Conservation (phyloP, 768 basidiomycete genomes). For the Sporobolomyces roseus region DNA sequence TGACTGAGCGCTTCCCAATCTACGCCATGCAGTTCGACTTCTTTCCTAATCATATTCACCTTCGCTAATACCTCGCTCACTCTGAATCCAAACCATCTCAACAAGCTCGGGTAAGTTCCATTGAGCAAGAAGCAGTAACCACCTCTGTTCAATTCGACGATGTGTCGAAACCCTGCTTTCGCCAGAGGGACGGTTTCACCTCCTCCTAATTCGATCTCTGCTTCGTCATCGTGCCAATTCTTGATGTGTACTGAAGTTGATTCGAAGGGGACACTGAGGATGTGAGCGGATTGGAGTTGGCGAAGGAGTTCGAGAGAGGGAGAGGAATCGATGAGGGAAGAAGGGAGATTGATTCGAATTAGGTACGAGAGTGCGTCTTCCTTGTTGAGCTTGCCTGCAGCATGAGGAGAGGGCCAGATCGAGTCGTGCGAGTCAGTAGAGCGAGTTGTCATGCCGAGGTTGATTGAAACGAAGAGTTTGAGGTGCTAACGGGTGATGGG, state of each 20-base stretch:
- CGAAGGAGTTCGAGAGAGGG: constrained; percentile 34
- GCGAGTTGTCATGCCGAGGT: neutral
- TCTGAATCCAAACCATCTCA: constrained; percentile 17
- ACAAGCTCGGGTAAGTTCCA: neutral
- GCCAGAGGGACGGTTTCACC: constrained; percentile 11
- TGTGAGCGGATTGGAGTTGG: constrained; percentile 20
- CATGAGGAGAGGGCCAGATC: neutral
- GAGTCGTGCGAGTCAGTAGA: too few species aligned
- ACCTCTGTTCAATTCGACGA: constrained; percentile 21
- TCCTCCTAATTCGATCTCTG: constrained; percentile 10
- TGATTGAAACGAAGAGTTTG: neutral
- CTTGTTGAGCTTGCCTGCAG: constrained; percentile 6
- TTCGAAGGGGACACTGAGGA: constrained; percentile 34
- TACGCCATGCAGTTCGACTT: constrained; percentile 9
- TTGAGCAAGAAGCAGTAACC: constrained; percentile 35
- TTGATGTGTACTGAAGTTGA: constrained; percentile 18
- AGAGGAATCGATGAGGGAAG: neutral
- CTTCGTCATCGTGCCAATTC: constrained; percentile 21
- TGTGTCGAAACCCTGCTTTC: neutral
- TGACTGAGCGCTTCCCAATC: constrained; percentile 30
- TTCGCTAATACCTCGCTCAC: constrained; percentile 24
- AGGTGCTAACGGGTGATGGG: too few species aligned
- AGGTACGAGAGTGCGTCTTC: constrained; percentile 24
- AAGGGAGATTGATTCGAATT: constrained; percentile 12
- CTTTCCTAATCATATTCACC: constrained; percentile 15